Evolutionary conservation across 1,284 basidiomycete genomes (phyloP).

Genomic region (Stereum hirsutum): DNA sequence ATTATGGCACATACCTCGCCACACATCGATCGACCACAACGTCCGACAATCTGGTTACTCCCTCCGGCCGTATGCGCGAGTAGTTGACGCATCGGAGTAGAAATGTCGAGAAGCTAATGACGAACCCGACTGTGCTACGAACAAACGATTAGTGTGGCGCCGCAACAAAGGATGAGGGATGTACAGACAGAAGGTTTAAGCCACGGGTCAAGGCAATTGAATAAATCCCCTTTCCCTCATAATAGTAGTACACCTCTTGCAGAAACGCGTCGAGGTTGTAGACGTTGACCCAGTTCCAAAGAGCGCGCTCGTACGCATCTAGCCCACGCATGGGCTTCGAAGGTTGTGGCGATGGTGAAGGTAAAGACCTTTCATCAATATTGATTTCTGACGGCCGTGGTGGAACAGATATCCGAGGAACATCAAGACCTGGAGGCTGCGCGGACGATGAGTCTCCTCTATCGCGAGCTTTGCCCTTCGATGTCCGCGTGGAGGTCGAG

Average conservation of each 20-base stretch:
- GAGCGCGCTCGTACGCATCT: conserved; percentile 79
- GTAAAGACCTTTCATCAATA: conserved; percentile 19
- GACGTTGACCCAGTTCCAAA: conserved; percentile 99
- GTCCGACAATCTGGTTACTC: conserved; percentile 62
- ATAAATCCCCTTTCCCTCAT: conserved; percentile 92
- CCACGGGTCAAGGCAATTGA: conserved; percentile 86
- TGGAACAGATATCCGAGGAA: conserved; percentile 37
- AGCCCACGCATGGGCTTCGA: conserved; percentile 56
- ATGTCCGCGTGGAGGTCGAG: conserved; percentile 15
- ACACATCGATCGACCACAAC: conserved; percentile 78
- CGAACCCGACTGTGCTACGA: conserved; percentile 89
- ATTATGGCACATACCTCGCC: conserved; percentile 47
- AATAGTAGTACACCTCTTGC: conserved; percentile 93
- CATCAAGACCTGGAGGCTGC: conserved; percentile 6
- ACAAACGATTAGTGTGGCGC: conserved; percentile 17
- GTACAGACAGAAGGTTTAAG: conserved; percentile 83
- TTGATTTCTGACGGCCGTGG: conserved; percentile 61
- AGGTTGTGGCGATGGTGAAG: conserved; percentile 18
- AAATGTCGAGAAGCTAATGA: conserved; percentile 95
- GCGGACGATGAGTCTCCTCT: no score
- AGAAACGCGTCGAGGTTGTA: conserved; percentile 93
- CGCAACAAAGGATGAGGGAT: conserved; percentile 12
- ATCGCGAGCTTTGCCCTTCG: conserved; percentile 29
- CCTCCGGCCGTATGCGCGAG: conserved; percentile 57
- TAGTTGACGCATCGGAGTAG: conserved; percentile 94